phyloP scores from a whole-genome alignment of 2,329 filamentous ascomycete species.

The Aspergillus texensis region DNA sequence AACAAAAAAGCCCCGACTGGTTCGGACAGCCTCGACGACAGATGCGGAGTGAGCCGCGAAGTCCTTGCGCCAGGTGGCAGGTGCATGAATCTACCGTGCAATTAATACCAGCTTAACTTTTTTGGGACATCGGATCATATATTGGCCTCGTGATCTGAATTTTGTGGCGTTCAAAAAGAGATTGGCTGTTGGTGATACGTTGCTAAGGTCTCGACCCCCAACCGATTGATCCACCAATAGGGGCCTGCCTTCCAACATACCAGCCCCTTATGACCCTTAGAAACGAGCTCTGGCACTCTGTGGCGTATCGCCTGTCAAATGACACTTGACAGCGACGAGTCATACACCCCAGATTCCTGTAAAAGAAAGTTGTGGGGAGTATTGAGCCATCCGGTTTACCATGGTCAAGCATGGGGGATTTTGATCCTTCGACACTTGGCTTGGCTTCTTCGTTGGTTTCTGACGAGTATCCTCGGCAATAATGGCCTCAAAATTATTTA shows the following conservation, averaged over 20 bases:
- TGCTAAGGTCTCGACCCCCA: not conserved
- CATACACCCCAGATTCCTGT: constrained; percentile 1
- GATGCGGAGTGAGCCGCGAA: constrained; percentile 26
- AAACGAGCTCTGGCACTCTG: not conserved
- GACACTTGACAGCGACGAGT: not conserved
- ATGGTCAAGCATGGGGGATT: not conserved
- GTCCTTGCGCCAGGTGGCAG: constrained; percentile 1
- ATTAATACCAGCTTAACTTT: not conserved
- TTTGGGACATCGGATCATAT: not conserved
- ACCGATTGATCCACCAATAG: constrained; percentile 1
- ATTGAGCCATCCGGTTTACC: not conserved
- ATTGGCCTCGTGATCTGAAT: not conserved
- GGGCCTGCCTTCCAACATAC: not conserved
- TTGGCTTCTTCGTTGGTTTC: not conserved
- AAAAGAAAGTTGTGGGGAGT: not conserved
- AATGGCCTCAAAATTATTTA: constrained; percentile 6
- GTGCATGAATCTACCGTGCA: not conserved
- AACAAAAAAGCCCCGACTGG: constrained; percentile 31
- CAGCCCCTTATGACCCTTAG: not conserved
- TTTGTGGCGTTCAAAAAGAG: not conserved
- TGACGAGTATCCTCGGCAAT: constrained; percentile 4
- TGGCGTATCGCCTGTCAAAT: constrained; percentile 1
- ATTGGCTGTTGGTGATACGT: not conserved
- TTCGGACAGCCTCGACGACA: constrained; percentile 21
- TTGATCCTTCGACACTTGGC: not conserved